These are phyloP conservation scores for Crassisporium funariophilum DNA, from an alignment of 768 basidiomycete species.

Conservation along the genomic window DNA sequence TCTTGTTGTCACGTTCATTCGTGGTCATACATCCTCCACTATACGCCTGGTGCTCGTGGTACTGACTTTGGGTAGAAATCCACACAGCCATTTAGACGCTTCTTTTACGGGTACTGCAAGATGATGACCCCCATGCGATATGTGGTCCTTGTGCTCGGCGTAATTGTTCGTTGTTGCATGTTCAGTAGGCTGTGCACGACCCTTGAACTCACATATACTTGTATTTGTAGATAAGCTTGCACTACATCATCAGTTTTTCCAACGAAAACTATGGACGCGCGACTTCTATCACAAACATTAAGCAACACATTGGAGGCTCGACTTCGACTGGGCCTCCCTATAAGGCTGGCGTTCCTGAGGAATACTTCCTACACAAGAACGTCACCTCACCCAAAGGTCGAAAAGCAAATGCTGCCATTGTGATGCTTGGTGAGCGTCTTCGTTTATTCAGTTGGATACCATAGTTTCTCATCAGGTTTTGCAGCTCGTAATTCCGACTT, in stretches of 20 bases:
- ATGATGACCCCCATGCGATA: constrained; percentile 65
- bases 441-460: not conserved
- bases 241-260: constrained; percentile 67
- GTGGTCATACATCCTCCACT: too few relatives aligned
- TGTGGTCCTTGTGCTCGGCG: constrained; percentile 48
- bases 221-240: constrained; percentile 47
- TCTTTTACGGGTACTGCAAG: constrained; percentile 16
- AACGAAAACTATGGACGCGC: constrained; percentile 65
- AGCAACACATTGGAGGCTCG: constrained; percentile 34
- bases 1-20: too few relatives aligned
- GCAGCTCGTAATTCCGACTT: constrained; percentile 63
- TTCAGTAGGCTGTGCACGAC: not conserved
- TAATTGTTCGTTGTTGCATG: constrained; percentile 39
- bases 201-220: not conserved
- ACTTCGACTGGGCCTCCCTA: constrained; percentile 44
- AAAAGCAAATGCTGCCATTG: constrained; percentile 82
- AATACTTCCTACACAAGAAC: constrained; percentile 52
- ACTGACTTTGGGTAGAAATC: too few relatives aligned
- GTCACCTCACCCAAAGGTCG: constrained; percentile 42
- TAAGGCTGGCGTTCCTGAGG: constrained; percentile 59
- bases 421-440: constrained; percentile 59
- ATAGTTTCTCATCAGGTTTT: not conserved
- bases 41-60: too few relatives aligned
- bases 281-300: constrained; percentile 52
- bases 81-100: too few relatives aligned